phyloP scores from a whole-genome alignment of 306 rosid species.

The Inga oerstediana region DNA sequence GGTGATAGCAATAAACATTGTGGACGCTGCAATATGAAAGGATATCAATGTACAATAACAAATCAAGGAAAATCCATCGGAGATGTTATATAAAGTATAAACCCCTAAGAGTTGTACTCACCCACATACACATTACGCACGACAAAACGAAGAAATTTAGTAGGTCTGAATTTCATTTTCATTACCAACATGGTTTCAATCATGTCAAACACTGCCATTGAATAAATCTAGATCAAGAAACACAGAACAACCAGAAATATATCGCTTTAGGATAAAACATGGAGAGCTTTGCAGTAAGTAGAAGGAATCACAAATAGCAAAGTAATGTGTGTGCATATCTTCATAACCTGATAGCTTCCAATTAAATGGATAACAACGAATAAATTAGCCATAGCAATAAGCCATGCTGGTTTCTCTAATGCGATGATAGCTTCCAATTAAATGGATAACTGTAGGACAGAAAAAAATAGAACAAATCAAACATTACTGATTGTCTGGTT shows the following conservation, averaged over 20 bases:
- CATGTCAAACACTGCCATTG: constrained; percentile 96
- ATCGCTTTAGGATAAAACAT: background rate
- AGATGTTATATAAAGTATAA: background rate
- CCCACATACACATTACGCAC: constrained; percentile 76
- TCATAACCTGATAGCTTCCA: constrained; percentile 88
- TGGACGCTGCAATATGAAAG: constrained; percentile 52
- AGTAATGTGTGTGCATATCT: background rate
- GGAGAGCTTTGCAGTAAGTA: background rate
- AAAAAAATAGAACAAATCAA: background rate
- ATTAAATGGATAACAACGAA: constrained; percentile 84
- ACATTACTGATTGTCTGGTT: background rate
- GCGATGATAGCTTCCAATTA: constrained; percentile 24
- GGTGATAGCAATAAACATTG: constrained; percentile 74
- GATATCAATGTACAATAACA: background rate
- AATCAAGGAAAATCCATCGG: background rate
- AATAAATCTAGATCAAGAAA: constrained; percentile 51
- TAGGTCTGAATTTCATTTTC: constrained; percentile 60
- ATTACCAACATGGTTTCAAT: constrained; percentile 72
- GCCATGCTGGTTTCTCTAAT: constrained; percentile 70
- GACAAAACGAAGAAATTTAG: constrained; percentile 57
- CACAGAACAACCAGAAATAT: background rate
- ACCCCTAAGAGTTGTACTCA: constrained; percentile 36
- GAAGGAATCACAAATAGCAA: background rate
- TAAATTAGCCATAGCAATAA: constrained; percentile 78
- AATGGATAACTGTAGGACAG: constrained; percentile 44